These are phyloP conservation scores for Cylindrotheca fusiformis DNA, from an alignment of 108 stramenopile genomes.

Conservation along the genomic window DNA sequence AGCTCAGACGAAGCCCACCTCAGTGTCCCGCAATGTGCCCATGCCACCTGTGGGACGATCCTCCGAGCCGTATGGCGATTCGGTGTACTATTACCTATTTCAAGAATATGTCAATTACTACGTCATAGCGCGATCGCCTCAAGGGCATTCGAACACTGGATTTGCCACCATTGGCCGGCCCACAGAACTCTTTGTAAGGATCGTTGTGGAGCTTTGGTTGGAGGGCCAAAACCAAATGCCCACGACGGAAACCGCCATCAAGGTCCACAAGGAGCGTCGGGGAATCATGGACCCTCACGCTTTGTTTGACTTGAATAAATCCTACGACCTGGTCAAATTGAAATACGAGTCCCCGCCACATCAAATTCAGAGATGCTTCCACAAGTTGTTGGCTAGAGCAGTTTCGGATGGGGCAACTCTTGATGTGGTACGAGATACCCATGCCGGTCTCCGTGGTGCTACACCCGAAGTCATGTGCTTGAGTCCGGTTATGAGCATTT, in stretches of 20 bases:
- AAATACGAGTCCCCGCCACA: slow-evolving; percentile 43
- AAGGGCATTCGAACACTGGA: slow-evolving; percentile 14
- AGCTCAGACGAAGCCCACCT: background rate
- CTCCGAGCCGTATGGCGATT: slow-evolving; percentile 57
- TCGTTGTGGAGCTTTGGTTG: slow-evolving; percentile 74
- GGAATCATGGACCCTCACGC: background rate
- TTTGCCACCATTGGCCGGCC: slow-evolving; percentile 13
- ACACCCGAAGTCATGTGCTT: slow-evolving; percentile 49
- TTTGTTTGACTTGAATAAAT: slow-evolving; percentile 32
- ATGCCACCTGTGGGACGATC: background rate
- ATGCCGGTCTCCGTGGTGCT: slow-evolving; percentile 12
- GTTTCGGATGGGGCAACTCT: slow-evolving; percentile 17
- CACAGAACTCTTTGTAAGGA: slow-evolving; percentile 73
- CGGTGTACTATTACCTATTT: slow-evolving; percentile 61
- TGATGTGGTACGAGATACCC: slow-evolving; percentile 16
- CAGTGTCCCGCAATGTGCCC: background rate
- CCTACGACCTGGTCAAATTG: slow-evolving; percentile 50
- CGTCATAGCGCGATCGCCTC: slow-evolving; percentile 32
- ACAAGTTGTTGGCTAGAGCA: slow-evolving; percentile 26
- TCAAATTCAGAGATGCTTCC: slow-evolving; percentile 48
- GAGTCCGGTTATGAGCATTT: slow-evolving; percentile 51
- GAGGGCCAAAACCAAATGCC: slow-evolving; percentile 35
- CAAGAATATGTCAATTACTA: slow-evolving; percentile 52
- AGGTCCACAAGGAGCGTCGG: slow-evolving; percentile 19
- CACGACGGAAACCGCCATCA: slow-evolving; percentile 16